Evolutionary conservation across 768 basidiomycete genomes (phyloP), one percentile per base, ranked within the genome.

Genomic region (Rubroboletus satanas): DNA sequence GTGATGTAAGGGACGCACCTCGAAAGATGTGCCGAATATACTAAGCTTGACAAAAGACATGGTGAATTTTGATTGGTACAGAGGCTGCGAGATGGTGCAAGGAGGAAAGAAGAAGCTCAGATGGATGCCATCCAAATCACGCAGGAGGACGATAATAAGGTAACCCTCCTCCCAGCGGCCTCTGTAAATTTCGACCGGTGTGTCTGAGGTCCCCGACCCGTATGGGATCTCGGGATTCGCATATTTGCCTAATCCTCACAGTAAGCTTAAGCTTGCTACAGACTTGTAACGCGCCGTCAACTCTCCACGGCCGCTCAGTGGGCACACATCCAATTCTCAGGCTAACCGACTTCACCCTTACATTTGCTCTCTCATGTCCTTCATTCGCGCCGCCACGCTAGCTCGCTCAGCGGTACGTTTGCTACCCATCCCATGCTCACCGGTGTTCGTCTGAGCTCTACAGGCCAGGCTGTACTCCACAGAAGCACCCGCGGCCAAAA

Each of bases 31-130:
- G 45, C 94, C 95, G 65, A 98, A 98, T 75, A 98, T 98, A 75
- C 87, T 90, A 66, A 98, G 90, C 77, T 98, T 98, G 67, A 98
- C 94, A 64, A 97, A 97, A 51, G 91, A 93, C 91, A 93, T 92
- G 51, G 50, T 51, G 52, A 43, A 39, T 7, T 18, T 36, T 18
- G 48, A 28, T 29, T 18, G 12, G 38, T 29, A 49, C n/a, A 49
- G n/a, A 38, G 36, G 28, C 8, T 49, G 28, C 35, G 55, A 49
- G 23, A 45, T 45, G 41, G 33, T 29, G 43, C 45, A 55, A 55
- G 57, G 38, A 37, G 23, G 49, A 49, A 49, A 62, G 49, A 47
- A 49, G 51, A 45, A 14, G 7, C 47, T 48, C 21, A 48, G 55
- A 63, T 57, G 44, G 56, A 35, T 48, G 31, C 48, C 52, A 48